Percentiles rank a stretch among this genome's conserved stretches.
Conservation (phyloP, 1,284 basidiomycete genomes). For the Irpex lacteus region DNA sequence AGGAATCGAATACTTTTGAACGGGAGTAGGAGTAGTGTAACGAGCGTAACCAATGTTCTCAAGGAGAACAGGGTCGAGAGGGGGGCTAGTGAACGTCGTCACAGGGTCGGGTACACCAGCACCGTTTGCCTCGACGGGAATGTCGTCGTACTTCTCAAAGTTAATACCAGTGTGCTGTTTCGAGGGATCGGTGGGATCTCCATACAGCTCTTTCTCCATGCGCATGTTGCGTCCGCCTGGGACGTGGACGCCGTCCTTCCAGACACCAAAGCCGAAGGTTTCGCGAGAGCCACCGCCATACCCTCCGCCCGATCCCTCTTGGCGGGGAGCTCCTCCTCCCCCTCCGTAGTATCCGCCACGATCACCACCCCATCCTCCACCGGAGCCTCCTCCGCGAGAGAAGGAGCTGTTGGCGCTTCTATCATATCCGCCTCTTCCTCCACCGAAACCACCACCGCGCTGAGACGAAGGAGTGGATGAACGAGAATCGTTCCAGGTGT, state of each 20-base stretch:
- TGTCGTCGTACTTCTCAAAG: slow-evolving; percentile 99
- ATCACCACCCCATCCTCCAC: slow-evolving; percentile 45
- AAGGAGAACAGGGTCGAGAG: slow-evolving; percentile 90
- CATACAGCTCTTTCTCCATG: slow-evolving; percentile 95
- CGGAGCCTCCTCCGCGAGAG: slow-evolving; percentile 38
- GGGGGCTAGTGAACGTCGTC: slow-evolving; percentile 83
- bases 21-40: slow-evolving; percentile 95
- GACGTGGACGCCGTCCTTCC: slow-evolving; percentile 90
- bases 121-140: slow-evolving; percentile 98
- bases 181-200: slow-evolving; percentile 81
- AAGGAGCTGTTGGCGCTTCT: slow-evolving; percentile 33
- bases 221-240: slow-evolving; percentile 80
- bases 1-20: slow-evolving; percentile 99
- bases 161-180: slow-evolving; percentile 97
- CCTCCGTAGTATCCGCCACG: slow-evolving; percentile 35
- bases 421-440: slow-evolving; percentile 45
- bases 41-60: slow-evolving; percentile 94
- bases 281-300: slow-evolving; percentile 47
- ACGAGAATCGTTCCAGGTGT: slow-evolving; percentile 73
- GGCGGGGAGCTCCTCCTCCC: slow-evolving; percentile 14
- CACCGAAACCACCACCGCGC: slow-evolving; percentile 41
- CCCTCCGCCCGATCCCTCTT: slow-evolving; percentile 24
- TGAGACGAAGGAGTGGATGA: slow-evolving; percentile 50
- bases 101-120: slow-evolving; percentile 94
- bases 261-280: slow-evolving; percentile 71